Evolutionary conservation across 1,284 basidiomycete genomes (phyloP).

Genomic region (Pholiota adiposa): DNA sequence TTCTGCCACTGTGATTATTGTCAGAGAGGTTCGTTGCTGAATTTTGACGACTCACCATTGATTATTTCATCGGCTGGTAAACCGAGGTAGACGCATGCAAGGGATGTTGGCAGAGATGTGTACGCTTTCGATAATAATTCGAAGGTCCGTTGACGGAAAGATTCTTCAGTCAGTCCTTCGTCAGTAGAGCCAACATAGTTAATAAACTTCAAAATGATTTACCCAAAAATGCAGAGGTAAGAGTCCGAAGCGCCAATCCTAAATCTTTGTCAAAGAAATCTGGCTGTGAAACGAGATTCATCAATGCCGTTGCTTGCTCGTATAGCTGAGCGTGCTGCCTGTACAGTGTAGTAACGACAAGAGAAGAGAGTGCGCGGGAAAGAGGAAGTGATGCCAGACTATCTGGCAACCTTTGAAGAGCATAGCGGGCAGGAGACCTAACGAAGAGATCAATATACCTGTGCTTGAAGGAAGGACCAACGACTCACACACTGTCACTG

Average conservation of each 20-base stretch:
- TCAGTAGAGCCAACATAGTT: conserved; percentile 6
- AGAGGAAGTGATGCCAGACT: conserved; percentile 46
- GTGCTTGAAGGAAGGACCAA: conserved; percentile 11
- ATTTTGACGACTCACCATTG: conserved; percentile 38
- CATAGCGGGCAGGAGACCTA: conserved; percentile 63
- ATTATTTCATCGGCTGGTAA: conserved; percentile 51
- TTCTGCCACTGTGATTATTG: conserved; percentile 40
- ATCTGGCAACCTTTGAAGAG: conserved; percentile 56
- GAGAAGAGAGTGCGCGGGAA: conserved; percentile 45
- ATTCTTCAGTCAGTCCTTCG: conserved; percentile 16
- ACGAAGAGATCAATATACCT: background rate
- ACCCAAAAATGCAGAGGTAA: conserved; percentile 59
- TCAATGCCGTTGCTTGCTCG: conserved; percentile 46
- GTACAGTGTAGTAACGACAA: conserved; percentile 54
- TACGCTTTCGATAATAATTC: conserved; percentile 62
- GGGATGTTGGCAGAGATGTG: conserved; percentile 54
- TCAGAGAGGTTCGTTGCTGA: conserved; percentile 6
- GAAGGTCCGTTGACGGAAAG: conserved; percentile 60
- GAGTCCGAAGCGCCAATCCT: conserved; percentile 42
- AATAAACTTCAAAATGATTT: conserved; percentile 35
- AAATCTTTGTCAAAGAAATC: conserved; percentile 50
- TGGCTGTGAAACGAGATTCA: conserved; percentile 42
- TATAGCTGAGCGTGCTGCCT: conserved; percentile 61
- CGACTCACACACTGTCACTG: conserved; percentile 58
- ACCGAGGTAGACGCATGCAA: conserved; percentile 62